Evolutionary conservation across 2,329 filamentous ascomycete species (phyloP).

Genomic region (Zymoseptoria brevis): DNA sequence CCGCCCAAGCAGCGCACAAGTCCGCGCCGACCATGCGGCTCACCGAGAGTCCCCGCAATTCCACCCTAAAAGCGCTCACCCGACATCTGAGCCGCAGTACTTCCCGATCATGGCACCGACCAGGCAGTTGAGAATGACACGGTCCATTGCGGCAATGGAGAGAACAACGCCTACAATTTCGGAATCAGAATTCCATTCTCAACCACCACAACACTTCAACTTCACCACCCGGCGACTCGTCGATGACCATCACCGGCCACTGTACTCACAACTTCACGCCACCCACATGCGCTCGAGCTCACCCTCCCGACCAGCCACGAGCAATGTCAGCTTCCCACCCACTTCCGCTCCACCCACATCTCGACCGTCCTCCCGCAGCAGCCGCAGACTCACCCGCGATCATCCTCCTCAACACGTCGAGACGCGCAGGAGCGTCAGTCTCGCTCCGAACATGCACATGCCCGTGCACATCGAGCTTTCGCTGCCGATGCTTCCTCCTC

Average conservation of each 20-base stretch:
- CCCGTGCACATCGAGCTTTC: background rate
- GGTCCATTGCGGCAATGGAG: background rate
- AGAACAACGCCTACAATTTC: background rate
- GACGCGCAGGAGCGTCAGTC: conserved; percentile 26
- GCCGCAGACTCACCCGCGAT: background rate
- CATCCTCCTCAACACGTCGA: background rate
- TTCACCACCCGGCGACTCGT: background rate
- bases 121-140: background rate
- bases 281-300: background rate
- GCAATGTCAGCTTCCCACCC: background rate
- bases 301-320: background rate
- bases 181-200: background rate
- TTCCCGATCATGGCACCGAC: background rate
- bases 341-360: background rate
- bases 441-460: conserved; percentile 34
- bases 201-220: background rate
- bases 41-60: background rate
- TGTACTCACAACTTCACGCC: background rate
- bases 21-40: background rate
- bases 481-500: conserved; percentile 31
- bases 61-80: background rate
- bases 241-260: background rate
- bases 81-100: background rate
- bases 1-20: background rate
- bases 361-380: background rate